These are phyloP conservation scores for Umbelopsis sp. DNA, from an alignment of 192 early-diverging fungal species.

Conservation along the genomic window DNA sequence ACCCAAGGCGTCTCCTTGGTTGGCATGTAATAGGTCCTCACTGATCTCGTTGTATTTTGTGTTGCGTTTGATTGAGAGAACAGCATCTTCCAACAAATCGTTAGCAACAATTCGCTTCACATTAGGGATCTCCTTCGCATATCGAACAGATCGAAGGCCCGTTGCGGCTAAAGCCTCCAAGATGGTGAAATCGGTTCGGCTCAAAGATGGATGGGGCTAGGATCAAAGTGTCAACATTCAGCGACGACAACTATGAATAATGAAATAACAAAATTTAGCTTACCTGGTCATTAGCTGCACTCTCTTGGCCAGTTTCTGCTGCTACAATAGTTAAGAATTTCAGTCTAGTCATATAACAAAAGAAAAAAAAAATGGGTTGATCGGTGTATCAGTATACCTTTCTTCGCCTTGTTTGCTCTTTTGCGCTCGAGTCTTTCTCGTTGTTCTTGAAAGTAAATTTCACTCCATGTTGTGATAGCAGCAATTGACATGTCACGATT, in stretches of 20 bases:
- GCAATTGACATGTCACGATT: conserved; percentile 98
- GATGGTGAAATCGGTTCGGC: conserved; percentile 54
- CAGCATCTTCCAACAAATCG: conserved; percentile 88
- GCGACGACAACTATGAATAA: background rate
- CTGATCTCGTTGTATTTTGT: conserved; percentile 78
- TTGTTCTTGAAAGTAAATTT: conserved; percentile 70
- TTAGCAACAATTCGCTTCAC: conserved; percentile 86
- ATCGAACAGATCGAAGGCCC: conserved; percentile 93
- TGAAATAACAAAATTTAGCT: background rate
- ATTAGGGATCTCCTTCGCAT: conserved; percentile 90
- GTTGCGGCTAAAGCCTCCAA: conserved; percentile 95
- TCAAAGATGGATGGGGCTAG: background rate
- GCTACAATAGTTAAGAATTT: background rate
- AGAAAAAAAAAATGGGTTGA: background rate
- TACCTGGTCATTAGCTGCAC: background rate
- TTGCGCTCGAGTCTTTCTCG: conserved; percentile 58
- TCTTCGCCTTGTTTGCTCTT: conserved; percentile 33
- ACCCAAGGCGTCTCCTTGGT: conserved; percentile 85
- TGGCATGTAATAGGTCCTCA: conserved; percentile 73
- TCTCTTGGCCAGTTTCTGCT: background rate
- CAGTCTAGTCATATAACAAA: background rate
- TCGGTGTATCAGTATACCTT: background rate
- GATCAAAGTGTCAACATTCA: background rate
- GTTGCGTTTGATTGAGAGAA: conserved; percentile 86
- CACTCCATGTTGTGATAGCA: conserved; percentile 90